Base-by-base conservation (phyloP, 139 green algal species). In the Ettlia oleoabundans region DNA sequence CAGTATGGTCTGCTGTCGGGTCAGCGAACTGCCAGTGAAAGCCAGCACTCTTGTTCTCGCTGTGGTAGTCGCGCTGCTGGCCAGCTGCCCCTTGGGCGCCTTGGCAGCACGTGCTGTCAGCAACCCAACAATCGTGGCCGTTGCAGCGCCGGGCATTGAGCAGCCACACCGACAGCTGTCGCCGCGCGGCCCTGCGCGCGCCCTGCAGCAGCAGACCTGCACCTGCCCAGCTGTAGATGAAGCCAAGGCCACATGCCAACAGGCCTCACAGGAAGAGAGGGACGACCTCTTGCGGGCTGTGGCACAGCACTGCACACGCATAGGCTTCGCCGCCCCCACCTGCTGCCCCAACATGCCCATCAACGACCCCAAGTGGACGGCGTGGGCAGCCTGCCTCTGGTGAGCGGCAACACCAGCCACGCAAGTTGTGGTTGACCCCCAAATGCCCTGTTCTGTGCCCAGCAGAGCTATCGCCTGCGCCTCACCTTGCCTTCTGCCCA, bases 301-400 rank as follows among this genome's bases (percentile, higher is more conserved):
- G 8, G 30, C 68, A 2, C 73, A 68, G 35, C 68, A n/a, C 35
- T 80, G 73, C 73, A 51, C 28, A 4, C 33, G 38, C 7, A 1
- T 53, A 0, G 73, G 52, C 19, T 69, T 68, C 18, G 38, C 38
- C 10, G 5, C 37, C 4, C 5, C 38, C 52, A 64, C 26, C 35
- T 80, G 73, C 73, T 80, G 73, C 37, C 52, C 58, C 2, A 10
- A 32, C 52, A 55, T 80, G 52, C 73, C 73, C 33, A 79, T 38
- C 26, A 53, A 28, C 53, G 58, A 80, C 73, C n/a, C 37, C 7
- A 67, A 80, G 73, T 80, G 73, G 73, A 24, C 33, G 33, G 35
- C 38, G 18, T 80, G 73, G 73, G 26, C 73, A 26, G 53, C 51
- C 53, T 80, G 73, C 53, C 73, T 80, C 35, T 80, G 73, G 73